phyloP scores from a whole-genome alignment of 345 rosid genomes.

The Aurinia saxatilis region DNA sequence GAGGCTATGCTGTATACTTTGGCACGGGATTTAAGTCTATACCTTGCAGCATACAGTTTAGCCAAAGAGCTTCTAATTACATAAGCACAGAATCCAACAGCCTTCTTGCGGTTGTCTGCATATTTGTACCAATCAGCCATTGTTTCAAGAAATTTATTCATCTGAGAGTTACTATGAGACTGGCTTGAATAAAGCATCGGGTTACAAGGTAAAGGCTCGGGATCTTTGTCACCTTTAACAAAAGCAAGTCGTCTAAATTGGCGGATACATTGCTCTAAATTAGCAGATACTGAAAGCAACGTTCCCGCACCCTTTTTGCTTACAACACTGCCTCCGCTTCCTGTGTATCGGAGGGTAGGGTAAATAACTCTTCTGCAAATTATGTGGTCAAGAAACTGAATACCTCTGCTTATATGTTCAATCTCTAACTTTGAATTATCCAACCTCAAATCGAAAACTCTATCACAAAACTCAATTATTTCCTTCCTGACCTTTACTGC shows the following conservation, averaged over 20 bases:
- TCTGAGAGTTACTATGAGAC: conserved; percentile 90
- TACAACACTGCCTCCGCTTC: conserved; percentile 72
- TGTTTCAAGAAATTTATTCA: conserved; percentile 97
- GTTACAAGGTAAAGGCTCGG: conserved; percentile 89
- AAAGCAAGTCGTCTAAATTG: conserved; percentile 68
- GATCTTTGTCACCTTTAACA: conserved; percentile 93
- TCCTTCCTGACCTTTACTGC: conserved; percentile 60
- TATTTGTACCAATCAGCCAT: conserved; percentile 97
- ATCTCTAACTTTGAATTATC: conserved; percentile 75
- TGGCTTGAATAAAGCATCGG: conserved; percentile 97
- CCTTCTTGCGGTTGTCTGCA: conserved; percentile 91
- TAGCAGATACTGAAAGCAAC: conserved; percentile 87
- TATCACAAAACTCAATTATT: conserved; percentile 64
- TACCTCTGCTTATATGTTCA: conserved; percentile 78
- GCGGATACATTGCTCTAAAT: conserved; percentile 78
- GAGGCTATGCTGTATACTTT: conserved; percentile 82
- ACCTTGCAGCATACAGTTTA: conserved; percentile 93
- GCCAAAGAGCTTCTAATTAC: conserved; percentile 92
- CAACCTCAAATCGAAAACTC: conserved; percentile 48
- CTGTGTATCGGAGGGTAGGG: conserved; percentile 82
- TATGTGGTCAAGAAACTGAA: conserved; percentile 89
- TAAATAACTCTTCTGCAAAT: conserved; percentile 72
- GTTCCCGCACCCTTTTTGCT: conserved; percentile 90
- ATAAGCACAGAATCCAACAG: conserved; percentile 93
- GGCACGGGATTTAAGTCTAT: conserved; percentile 91